Conservation (phyloP, 2,329 filamentous ascomycete species). For the Conoideocrella luteorostrata region DNA sequence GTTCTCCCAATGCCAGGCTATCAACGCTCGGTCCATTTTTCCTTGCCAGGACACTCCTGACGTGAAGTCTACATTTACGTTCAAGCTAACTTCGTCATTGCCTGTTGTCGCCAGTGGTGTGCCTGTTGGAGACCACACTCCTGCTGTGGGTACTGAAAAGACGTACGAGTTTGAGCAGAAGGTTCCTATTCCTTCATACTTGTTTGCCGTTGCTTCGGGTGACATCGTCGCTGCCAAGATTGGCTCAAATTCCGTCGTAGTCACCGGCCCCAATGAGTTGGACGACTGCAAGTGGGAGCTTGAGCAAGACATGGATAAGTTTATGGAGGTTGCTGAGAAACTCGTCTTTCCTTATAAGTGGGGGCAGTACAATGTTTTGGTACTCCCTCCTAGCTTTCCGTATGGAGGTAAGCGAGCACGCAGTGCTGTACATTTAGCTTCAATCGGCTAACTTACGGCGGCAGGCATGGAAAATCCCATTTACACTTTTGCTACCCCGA, state of each 20-base stretch:
- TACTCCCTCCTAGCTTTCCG: slow-evolving; percentile 83
- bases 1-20: slow-evolving; percentile 97
- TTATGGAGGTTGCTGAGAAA: slow-evolving; percentile 78
- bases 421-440: too few species aligned
- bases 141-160: slow-evolving; percentile 42
- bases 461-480: slow-evolving; percentile 83
- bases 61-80: slow-evolving; percentile 90
- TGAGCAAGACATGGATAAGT: slow-evolving; percentile 84
- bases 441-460: neutral
- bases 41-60: slow-evolving; percentile 97
- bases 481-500: slow-evolving; percentile 92
- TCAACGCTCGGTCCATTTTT: slow-evolving; percentile 88
- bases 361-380: slow-evolving; percentile 91
- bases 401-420: slow-evolving; percentile 75
- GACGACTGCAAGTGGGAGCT: slow-evolving; percentile 84
- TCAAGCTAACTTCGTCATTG: slow-evolving; percentile 78
- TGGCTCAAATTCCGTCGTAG: slow-evolving; percentile 77
- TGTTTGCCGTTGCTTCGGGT: slow-evolving; percentile 85
- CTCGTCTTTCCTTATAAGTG: slow-evolving; percentile 82
- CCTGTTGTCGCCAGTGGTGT: slow-evolving; percentile 91
- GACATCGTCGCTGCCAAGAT: slow-evolving; percentile 83
- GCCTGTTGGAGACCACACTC: slow-evolving; percentile 38
- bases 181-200: slow-evolving; percentile 87
- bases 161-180: slow-evolving; percentile 84
- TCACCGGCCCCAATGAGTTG: slow-evolving; percentile 82